Conservation (phyloP, 2,329 filamentous ascomycete genomes). For the Mariannaea sp. region DNA sequence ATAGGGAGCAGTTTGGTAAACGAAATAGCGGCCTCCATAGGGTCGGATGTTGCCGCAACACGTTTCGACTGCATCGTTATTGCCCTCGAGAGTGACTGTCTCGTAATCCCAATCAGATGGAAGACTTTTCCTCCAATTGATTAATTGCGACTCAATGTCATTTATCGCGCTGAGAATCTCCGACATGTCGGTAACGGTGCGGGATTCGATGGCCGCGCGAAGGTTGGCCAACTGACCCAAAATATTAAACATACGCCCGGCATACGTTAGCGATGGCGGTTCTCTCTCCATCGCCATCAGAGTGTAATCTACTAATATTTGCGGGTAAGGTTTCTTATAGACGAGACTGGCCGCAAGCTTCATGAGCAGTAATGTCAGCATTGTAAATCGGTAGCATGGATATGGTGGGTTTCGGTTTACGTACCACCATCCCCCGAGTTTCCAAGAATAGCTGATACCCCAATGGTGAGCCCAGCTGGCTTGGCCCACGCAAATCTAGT, state of each 20-base stretch:
- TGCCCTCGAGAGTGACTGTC: background rate
- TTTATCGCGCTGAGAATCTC: background rate
- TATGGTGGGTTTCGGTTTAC: no score
- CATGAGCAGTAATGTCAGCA: no score
- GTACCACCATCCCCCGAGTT: no score
- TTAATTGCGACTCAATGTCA: background rate
- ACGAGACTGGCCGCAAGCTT: background rate
- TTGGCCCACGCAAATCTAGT: no score
- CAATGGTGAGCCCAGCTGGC: no score
- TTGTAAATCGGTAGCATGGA: no score
- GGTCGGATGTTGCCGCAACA: background rate
- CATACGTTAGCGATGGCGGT: background rate
- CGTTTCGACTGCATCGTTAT: background rate
- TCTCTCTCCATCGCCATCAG: background rate
- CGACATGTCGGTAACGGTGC: background rate
- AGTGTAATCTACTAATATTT: background rate
- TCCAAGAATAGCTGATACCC: no score
- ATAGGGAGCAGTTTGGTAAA: background rate
- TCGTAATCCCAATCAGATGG: background rate
- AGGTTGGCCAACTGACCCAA: background rate
- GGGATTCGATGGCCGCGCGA: background rate
- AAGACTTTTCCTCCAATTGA: background rate
- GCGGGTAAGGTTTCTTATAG: background rate
- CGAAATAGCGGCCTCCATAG: background rate
- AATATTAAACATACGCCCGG: background rate